Evolutionary conservation across 331 rosid genomes (phyloP).

Genomic region (Erythrophleum ivorense): DNA sequence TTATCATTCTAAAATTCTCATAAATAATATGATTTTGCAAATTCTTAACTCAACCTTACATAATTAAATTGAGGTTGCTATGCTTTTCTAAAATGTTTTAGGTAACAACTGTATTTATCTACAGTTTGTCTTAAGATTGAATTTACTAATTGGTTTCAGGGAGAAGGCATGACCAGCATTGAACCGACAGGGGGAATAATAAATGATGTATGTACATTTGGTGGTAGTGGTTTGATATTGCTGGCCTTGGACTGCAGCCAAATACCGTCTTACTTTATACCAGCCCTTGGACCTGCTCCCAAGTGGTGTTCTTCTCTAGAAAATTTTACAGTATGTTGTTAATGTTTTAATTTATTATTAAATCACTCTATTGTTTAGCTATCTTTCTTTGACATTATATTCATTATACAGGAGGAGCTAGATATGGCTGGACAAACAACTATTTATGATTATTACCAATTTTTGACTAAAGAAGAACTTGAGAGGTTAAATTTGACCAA

Average conservation of each 20-base stretch:
- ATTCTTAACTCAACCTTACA: constrained; percentile 15
- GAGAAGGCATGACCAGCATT: constrained; percentile 92
- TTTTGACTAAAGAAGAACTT: constrained; percentile 91
- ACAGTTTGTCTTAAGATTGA: constrained; percentile 12
- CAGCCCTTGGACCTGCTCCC: constrained; percentile 98
- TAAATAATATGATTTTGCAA: constrained; percentile 17
- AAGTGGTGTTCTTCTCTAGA: constrained; percentile 93
- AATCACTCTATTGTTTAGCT: constrained; percentile 10
- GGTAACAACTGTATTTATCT: constrained; percentile 3
- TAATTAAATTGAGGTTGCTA: constrained; percentile 25
- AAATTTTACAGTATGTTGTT: constrained; percentile 66
- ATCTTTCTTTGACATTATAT: constrained; percentile 35
- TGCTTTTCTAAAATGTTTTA: constrained; percentile 25
- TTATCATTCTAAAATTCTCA: neutral
- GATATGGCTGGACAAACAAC: constrained; percentile 75
- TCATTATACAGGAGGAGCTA: constrained; percentile 81
- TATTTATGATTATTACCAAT: constrained; percentile 73
- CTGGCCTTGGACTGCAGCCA: constrained; percentile 88
- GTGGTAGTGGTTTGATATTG: constrained; percentile 85
- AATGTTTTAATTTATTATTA: constrained; percentile 31
- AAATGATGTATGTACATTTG: constrained; percentile 81
- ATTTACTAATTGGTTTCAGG: constrained; percentile 54
- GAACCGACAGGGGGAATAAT: constrained; percentile 83
- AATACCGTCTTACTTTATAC: constrained; percentile 93
- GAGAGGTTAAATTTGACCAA: constrained; percentile 79